Evolutionary conservation across 2,329 filamentous ascomycete species (phyloP).

Genomic region (Falciphora oryzae): DNA sequence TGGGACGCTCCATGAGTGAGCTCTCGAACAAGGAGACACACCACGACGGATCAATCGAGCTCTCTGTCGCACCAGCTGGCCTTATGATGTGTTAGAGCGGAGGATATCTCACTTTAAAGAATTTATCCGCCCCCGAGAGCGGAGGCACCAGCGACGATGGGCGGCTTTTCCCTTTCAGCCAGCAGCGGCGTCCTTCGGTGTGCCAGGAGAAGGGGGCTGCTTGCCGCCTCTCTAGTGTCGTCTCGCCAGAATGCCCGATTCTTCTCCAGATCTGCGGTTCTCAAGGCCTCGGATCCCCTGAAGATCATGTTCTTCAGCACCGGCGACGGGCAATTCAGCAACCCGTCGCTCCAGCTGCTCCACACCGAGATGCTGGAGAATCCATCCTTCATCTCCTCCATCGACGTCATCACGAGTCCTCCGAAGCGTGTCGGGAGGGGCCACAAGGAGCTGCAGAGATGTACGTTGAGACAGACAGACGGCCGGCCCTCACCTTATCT

Average conservation of each 20-base stretch:
- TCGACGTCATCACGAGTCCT: slow-evolving; percentile 81
- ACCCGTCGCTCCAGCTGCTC: slow-evolving; percentile 66
- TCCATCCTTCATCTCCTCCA: slow-evolving; percentile 57
- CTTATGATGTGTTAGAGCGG: too few species aligned
- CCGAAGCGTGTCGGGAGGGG: slow-evolving; percentile 75
- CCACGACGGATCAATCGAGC: neutral
- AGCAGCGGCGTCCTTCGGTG: neutral
- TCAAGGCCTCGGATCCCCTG: slow-evolving; percentile 50
- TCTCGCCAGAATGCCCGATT: neutral
- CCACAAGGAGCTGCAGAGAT: slow-evolving; percentile 59
- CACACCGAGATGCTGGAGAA: slow-evolving; percentile 49
- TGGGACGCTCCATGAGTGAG: neutral
- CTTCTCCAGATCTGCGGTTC: neutral
- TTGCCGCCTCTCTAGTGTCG: neutral
- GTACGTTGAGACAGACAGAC: slow-evolving; percentile 33
- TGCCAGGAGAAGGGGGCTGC: neutral
- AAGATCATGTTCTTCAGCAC: slow-evolving; percentile 92
- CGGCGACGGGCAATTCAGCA: slow-evolving; percentile 71
- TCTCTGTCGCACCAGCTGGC: neutral
- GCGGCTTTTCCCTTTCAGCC: neutral
- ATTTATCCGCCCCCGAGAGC: neutral
- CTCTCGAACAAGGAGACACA: neutral
- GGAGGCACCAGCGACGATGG: neutral
- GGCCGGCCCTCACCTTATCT: neutral
- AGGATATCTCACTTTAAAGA: neutral